Evolutionary conservation across 495 filamentous ascomycete genomes (phyloP), one percentile per base, ranked within the genome.

Genomic region (Hypoxylon cercidicola): DNA sequence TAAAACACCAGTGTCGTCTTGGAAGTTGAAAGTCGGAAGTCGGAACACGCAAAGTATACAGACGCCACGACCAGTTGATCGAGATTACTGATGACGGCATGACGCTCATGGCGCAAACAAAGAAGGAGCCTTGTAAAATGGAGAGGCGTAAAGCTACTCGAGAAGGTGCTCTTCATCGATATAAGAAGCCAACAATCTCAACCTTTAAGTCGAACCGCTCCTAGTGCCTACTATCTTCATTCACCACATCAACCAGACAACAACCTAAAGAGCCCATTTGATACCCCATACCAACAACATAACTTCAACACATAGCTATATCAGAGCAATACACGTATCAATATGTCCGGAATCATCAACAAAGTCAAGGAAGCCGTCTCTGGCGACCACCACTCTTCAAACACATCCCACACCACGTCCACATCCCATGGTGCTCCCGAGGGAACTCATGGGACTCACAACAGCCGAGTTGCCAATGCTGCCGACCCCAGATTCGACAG

Each of bases 361-460:
- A 93, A 92, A 70, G 81, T 90, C 76, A 92, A 91, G 78, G 85
- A 91, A 34, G 87, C 83, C 70, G 62, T 93, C 56, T 78, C 82
- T 53, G 67, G 76, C 53, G 76, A 84, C 74, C 70, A 80, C 53
- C 35, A 56, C 51, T 56, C 60, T 20, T 52, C 51, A n/a, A 72
- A 67, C 45, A 70, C 2, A 25, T 59, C 20, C 47, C 53, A 59
- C 16, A 69, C 60, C 20, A 47, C 49, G 7, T 60, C 66, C 45
- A 40, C 37, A 40, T 16, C 66, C 43, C 55, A 60, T 11, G 62
- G 68, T 18, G 68, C 70, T 16, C 70, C 78, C 25, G 78, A 79
- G 64, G 78, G 79, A 16, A 75, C 76, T 19, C 73, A 78, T 55
- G 82, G 77, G 30, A 74, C 80, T 19, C 77, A 84, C 68, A 53